Percentiles rank a stretch among this genome's conserved stretches.
These are phyloP conservation scores for Naegleria lovaniensis DNA, from an alignment of 208 protist species.

Conservation along the genomic window DNA sequence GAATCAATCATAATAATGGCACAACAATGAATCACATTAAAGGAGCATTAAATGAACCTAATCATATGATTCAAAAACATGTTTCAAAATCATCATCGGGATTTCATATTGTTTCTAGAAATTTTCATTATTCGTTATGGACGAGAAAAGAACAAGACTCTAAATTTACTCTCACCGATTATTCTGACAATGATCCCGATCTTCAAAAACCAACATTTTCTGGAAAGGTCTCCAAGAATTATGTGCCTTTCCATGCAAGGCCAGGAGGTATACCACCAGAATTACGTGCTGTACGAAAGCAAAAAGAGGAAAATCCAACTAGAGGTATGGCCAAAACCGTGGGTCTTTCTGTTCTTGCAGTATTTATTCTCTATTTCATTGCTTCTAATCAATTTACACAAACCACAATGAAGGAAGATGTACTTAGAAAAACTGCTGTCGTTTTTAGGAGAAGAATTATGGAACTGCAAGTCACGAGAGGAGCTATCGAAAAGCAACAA, in stretches of 20 bases:
- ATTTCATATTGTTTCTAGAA: too few relatives aligned
- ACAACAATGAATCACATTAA: too few relatives aligned
- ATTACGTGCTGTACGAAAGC: background rate
- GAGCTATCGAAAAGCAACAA: background rate
- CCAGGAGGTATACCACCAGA: background rate
- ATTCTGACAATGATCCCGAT: background rate
- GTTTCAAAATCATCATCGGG: too few relatives aligned
- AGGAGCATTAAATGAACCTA: too few relatives aligned
- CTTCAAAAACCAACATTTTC: background rate
- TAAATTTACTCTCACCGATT: background rate
- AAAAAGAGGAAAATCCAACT: background rate
- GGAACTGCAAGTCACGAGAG: background rate
- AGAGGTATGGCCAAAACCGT: background rate
- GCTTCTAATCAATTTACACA: background rate
- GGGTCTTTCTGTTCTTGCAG: background rate
- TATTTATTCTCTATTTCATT: background rate
- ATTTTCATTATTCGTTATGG: too few relatives aligned
- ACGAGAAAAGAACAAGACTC: background rate
- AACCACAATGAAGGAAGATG: background rate
- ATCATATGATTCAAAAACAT: too few relatives aligned
- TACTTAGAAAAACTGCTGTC: background rate
- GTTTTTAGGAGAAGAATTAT: slow-evolving; percentile 10
- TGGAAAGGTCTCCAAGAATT: background rate
- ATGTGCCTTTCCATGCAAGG: background rate
- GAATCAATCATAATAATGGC: too few relatives aligned